Conservation (phyloP, 805 yeast species). For the Novakomyces olei region DNA sequence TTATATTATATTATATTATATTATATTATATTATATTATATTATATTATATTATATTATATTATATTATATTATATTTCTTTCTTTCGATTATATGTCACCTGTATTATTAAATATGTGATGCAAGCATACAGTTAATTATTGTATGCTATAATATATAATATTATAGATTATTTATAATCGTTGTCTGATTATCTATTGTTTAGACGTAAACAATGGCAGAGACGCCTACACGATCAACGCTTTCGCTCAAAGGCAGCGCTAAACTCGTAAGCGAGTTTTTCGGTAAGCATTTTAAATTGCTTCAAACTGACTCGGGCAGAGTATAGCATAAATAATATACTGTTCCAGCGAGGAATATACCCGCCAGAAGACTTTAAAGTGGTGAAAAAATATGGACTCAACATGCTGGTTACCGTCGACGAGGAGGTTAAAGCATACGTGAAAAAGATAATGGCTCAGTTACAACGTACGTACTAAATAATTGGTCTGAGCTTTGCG, state of each 20-base stretch:
- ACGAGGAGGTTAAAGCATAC: conserved; percentile 54
- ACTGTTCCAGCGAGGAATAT: conserved; percentile 71
- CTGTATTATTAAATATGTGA: too few relatives aligned
- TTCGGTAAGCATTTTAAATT: conserved; percentile 23
- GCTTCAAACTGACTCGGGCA: conserved; percentile 3
- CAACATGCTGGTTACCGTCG: conserved; percentile 45
- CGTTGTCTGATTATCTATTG: too few relatives aligned
- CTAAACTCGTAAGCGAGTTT: conserved; percentile 59
- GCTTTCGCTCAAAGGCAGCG: conserved; percentile 52
- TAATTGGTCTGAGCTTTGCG: background rate
- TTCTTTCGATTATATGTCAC: too few relatives aligned
- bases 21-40: too few relatives aligned
- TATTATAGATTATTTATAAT: too few relatives aligned
- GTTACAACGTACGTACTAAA: conserved; percentile 22
- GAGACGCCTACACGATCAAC: conserved; percentile 22
- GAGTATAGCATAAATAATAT: conserved; percentile 59
- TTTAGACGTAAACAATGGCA: too few relatives aligned
- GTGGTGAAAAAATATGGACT: conserved; percentile 61
- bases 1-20: too few relatives aligned
- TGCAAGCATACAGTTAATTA: too few relatives aligned
- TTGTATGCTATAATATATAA: too few relatives aligned
- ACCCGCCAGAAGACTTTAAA: conserved; percentile 68
- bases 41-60: too few relatives aligned
- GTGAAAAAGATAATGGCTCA: conserved; percentile 46
- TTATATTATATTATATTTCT: too few relatives aligned